Percentiles rank a stretch among this genome's conserved stretches.
Conservation (phyloP, 305 asterid species). For the Fraxinus ornus region DNA sequence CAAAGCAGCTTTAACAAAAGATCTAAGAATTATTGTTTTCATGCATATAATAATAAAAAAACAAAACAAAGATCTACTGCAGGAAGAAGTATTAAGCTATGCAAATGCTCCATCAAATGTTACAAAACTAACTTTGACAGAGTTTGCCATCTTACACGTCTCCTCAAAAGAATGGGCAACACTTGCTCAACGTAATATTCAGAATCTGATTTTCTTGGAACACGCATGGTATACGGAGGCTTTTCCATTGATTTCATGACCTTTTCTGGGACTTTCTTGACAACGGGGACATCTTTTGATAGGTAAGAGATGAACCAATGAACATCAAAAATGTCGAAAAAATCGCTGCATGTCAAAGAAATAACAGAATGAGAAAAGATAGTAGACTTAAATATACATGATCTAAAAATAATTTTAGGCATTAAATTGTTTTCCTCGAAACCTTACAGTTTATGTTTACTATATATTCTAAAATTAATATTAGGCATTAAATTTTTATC, state of each 20-base stretch:
- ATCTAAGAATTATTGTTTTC: conserved; percentile 7
- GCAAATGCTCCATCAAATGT: conserved; percentile 12
- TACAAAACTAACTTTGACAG: conserved; percentile 20
- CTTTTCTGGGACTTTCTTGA: conserved; percentile 92
- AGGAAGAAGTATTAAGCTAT: background rate
- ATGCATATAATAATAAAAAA: conserved; percentile 8
- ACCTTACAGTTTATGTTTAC: conserved; percentile 10
- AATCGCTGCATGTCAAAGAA: conserved; percentile 72
- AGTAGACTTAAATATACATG: background rate
- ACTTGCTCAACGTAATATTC: conserved; percentile 98
- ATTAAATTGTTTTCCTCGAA: conserved; percentile 1
- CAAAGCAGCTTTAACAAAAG: conserved; percentile 8
- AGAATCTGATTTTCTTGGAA: conserved; percentile 97
- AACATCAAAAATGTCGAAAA: conserved; percentile 80
- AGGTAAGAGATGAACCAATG: conserved; percentile 97
- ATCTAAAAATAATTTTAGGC: background rate
- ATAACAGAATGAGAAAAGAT: conserved; percentile 33
- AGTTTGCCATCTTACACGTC: conserved; percentile 63
- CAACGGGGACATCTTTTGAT: conserved; percentile 83
- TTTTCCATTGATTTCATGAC: conserved; percentile 97
- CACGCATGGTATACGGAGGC: conserved; percentile 99
- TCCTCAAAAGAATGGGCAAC: conserved; percentile 80
- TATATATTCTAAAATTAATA: background rate
- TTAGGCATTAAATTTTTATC: conserved; percentile 5
- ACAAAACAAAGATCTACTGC: background rate